Percentiles rank a stretch among this genome's conserved stretches.
Conservation (phyloP, 441 rosid species). For the Adansonia rubrostipa region DNA sequence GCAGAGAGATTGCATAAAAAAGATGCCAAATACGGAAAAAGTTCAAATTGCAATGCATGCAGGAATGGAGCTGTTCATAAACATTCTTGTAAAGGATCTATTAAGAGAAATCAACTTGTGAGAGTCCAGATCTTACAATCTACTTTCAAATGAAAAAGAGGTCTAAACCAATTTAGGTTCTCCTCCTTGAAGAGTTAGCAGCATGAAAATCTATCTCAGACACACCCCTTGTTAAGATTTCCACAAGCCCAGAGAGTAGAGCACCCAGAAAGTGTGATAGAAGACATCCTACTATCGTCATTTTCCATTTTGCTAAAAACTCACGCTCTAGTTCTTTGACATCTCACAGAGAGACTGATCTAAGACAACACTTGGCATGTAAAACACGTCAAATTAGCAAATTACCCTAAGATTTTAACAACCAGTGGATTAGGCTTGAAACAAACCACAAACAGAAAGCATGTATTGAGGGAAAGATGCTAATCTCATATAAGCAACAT, state of each 20-base stretch:
- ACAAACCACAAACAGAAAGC: slow-evolving; percentile 1
- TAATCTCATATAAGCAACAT: background rate
- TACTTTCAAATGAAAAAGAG: slow-evolving; percentile 7
- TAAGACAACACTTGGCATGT: slow-evolving; percentile 7
- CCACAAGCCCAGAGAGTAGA: slow-evolving; percentile 5
- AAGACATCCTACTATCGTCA: background rate
- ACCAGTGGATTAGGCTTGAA: background rate
- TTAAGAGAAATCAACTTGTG: background rate
- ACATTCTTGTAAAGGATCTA: background rate
- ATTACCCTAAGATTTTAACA: background rate
- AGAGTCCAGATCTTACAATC: slow-evolving; percentile 16
- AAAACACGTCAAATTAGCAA: background rate
- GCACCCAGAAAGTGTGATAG: background rate
- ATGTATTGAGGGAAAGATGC: background rate
- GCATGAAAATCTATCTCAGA: background rate
- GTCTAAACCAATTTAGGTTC: background rate
- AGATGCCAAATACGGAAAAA: background rate
- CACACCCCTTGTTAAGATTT: background rate
- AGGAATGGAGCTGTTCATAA: background rate
- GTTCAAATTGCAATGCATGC: background rate
- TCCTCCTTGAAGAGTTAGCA: slow-evolving; percentile 11
- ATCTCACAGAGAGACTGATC: background rate
- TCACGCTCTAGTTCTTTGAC: background rate
- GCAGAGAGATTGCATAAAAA: background rate
- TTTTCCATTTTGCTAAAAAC: slow-evolving; percentile 4